phyloP scores from a whole-genome alignment of 2,329 filamentous ascomycete species.

The Fusarium robinianum region DNA sequence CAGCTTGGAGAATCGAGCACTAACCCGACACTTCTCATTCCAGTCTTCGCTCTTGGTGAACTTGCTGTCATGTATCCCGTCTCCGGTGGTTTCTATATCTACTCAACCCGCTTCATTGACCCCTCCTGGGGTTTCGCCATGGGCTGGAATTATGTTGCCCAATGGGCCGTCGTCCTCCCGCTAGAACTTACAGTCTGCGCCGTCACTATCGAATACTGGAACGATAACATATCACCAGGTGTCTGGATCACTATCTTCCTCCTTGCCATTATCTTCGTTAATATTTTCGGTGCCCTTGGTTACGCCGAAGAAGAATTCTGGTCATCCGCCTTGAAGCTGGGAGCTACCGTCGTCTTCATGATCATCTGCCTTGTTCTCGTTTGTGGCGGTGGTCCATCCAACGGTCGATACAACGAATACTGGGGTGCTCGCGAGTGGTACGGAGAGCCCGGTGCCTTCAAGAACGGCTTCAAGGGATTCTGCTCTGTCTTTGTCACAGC shows the following conservation, averaged over 20 bases:
- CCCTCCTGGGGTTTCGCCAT: conserved; percentile 63
- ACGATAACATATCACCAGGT: conserved; percentile 50
- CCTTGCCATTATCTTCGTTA: conserved; percentile 54
- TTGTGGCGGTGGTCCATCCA: conserved; percentile 59
- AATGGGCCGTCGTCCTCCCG: conserved; percentile 55
- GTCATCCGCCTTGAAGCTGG: conserved; percentile 59
- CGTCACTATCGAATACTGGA: conserved; percentile 58
- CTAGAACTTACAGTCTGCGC: conserved; percentile 57
- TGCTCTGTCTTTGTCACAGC: conserved; percentile 72
- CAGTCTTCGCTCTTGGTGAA: conserved; percentile 64
- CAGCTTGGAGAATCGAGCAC: background rate
- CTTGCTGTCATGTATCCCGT: conserved; percentile 65
- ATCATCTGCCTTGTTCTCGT: conserved; percentile 62
- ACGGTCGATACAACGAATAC: conserved; percentile 49
- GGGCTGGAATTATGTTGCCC: conserved; percentile 52
- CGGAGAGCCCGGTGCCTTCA: conserved; percentile 55
- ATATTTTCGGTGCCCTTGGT: conserved; percentile 59
- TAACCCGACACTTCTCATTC: conserved; percentile 5
- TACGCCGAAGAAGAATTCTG: conserved; percentile 62
- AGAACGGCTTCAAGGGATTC: conserved; percentile 73
- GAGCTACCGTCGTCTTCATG: conserved; percentile 64
- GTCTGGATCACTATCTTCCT: conserved; percentile 62
- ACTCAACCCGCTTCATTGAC: conserved; percentile 65
- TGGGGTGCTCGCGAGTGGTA: conserved; percentile 46
- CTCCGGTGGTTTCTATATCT: conserved; percentile 66